These are phyloP conservation scores for Ophiostoma sp. DNA, from an alignment of 2,329 filamentous ascomycete genomes.

Conservation along the genomic window DNA sequence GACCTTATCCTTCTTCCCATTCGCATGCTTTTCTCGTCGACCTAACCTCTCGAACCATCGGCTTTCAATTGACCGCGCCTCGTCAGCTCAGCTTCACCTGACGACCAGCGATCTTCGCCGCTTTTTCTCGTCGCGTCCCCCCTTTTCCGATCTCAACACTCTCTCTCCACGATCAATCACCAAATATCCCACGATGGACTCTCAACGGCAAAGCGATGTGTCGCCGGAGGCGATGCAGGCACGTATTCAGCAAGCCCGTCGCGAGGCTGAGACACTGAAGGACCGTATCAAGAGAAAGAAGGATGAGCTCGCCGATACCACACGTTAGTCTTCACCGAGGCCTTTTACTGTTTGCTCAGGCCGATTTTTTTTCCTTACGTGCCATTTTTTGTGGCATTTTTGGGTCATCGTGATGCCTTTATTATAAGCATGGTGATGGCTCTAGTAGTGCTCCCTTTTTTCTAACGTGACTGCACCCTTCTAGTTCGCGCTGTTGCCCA, in stretches of 20 bases:
- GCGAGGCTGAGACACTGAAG: conserved; percentile 96
- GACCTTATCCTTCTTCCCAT: neutral
- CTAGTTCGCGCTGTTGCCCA: conserved; percentile 89
- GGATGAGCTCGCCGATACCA: conserved; percentile 98
- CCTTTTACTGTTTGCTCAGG: neutral
- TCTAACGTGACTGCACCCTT: conserved; percentile 16
- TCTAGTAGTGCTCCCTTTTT: conserved; percentile 26
- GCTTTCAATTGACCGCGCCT: neutral
- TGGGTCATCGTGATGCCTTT: neutral
- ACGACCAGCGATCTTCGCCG: conserved; percentile 14
- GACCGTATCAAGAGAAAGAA: conserved; percentile 99
- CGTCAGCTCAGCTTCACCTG: conserved; percentile 13
- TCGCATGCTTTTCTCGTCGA: neutral
- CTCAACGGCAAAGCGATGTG: conserved; percentile 61
- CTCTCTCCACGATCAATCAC: neutral
- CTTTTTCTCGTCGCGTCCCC: conserved; percentile 5
- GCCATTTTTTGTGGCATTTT: neutral
- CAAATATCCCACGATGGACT: conserved; percentile 51
- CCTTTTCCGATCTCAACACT: conserved; percentile 20
- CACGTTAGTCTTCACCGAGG: conserved; percentile 66
- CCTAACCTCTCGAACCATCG: neutral
- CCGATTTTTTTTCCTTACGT: conserved; percentile 21
- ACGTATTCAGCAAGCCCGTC: conserved; percentile 85
- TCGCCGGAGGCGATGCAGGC: conserved; percentile 84
- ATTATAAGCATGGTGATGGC: neutral